A percentile compares a stretch with the other conserved stretches of the same genome.
These are phyloP conservation scores for Senna siamea DNA, from an alignment of 306 rosid genomes.

Conservation along the genomic window DNA sequence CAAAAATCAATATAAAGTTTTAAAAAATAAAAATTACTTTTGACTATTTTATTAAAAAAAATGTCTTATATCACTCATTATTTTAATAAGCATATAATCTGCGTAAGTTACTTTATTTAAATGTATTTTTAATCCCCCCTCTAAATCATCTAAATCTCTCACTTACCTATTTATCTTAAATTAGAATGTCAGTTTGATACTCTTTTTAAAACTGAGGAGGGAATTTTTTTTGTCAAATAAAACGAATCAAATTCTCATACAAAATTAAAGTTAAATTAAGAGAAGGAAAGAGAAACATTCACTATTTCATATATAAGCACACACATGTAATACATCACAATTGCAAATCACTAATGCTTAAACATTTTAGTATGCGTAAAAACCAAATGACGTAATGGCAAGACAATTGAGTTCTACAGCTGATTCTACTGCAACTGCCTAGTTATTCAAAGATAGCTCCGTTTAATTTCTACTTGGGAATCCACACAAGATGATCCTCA, in stretches of 20 bases:
- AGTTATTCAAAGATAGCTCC: constrained; percentile 15
- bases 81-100: no score
- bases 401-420: constrained; percentile 19
- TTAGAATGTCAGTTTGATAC: no score
- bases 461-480: constrained; percentile 43
- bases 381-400: not conserved
- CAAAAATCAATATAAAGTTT: no score
- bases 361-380: not conserved
- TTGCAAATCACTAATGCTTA: constrained; percentile 4
- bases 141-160: not conserved
- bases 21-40: no score
- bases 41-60: no score
- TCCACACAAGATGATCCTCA: constrained; percentile 79
- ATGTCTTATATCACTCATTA: no score
- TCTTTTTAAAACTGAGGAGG: no score
- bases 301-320: not conserved
- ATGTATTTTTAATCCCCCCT: not conserved
- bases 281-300: not conserved
- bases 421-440: constrained; percentile 5
- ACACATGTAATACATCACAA: not conserved
- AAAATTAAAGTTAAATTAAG: not conserved
- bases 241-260: not conserved
- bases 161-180: no score
- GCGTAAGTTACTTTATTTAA: not conserved
- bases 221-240: no score